A percentile compares a stretch with the other conserved stretches of the same genome.
Conservation (phyloP, 768 basidiomycete genomes). For the Suillus variegatus region DNA sequence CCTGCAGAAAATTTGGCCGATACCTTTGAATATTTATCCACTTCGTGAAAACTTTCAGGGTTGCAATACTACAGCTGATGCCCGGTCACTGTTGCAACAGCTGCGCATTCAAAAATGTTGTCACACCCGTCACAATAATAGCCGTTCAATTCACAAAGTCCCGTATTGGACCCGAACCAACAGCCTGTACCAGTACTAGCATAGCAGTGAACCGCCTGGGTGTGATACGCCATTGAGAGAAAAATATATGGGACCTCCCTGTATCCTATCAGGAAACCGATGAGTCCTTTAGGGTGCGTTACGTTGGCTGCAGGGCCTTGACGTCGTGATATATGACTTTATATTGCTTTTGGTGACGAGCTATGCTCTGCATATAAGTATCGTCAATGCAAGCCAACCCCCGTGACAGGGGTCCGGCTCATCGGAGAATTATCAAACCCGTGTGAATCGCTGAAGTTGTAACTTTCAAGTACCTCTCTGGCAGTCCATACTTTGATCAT, state of each 20-base stretch:
- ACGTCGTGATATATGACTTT: no score
- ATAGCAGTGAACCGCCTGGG: no score
- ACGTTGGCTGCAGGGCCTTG: no score
- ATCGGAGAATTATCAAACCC: neutral
- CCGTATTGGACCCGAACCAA: neutral
- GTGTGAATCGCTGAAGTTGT: neutral
- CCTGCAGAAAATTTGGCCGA: neutral
- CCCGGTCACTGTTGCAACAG: neutral
- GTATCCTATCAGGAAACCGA: no score
- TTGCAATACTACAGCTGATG: neutral
- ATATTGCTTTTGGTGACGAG: no score
- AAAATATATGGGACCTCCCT: no score
- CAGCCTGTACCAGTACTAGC: neutral
- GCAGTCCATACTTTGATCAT: neutral
- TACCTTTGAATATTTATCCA: neutral
- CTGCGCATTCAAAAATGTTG: neutral
- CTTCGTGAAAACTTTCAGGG: constrained; percentile 5
- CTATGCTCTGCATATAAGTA: no score
- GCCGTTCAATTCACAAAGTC: neutral
- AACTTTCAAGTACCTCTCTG: neutral
- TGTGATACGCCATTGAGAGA: no score
- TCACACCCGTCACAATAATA: neutral
- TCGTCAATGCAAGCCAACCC: no score
- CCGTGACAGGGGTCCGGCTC: neutral
- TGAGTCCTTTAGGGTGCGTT: no score